Conservation (phyloP, 805 yeast genomes). For the Wickerhamiella slavikovae region DNA sequence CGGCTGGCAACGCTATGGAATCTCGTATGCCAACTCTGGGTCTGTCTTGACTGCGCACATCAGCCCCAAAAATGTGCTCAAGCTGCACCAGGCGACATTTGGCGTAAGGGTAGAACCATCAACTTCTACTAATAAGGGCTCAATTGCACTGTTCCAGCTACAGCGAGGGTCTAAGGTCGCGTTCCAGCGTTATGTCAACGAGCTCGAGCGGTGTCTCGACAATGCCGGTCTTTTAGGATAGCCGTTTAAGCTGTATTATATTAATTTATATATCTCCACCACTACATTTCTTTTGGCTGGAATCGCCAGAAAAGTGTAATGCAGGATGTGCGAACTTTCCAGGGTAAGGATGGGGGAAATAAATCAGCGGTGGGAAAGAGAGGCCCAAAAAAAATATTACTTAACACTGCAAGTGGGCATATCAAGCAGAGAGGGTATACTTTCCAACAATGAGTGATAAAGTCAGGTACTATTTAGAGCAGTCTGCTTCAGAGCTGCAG, state of each 20-base stretch:
- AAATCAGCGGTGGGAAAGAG: too few species aligned
- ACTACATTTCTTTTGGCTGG: too few species aligned
- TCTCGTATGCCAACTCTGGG: constrained; percentile 14
- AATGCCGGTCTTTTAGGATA: constrained; percentile 2
- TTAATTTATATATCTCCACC: too few species aligned
- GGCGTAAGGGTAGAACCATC: constrained; percentile 9
- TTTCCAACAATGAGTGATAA: constrained; percentile 27
- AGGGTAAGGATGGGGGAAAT: too few species aligned
- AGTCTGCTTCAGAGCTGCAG: constrained; percentile 77
- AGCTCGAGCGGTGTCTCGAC: constrained; percentile 14
- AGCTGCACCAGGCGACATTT: constrained; percentile 16
- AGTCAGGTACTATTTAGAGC: constrained; percentile 36
- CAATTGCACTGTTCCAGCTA: constrained; percentile 11
- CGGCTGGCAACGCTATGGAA: constrained; percentile 21
- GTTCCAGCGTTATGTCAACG: constrained; percentile 14
- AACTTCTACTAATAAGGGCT: constrained; percentile 7
- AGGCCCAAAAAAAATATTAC: too few species aligned
- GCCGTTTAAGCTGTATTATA: too few species aligned
- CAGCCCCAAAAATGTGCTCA: constrained; percentile 17
- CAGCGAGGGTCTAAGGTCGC: constrained; percentile 15
- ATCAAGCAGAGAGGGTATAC: too few species aligned
- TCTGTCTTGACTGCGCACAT: constrained; percentile 16
- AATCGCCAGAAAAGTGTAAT: too few species aligned
- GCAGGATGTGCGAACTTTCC: too few species aligned
- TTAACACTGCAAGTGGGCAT: too few species aligned